Percentiles rank a stretch among this genome's conserved stretches.
phyloP scores from a whole-genome alignment of 768 basidiomycete genomes.

The Lactifluus volemus region DNA sequence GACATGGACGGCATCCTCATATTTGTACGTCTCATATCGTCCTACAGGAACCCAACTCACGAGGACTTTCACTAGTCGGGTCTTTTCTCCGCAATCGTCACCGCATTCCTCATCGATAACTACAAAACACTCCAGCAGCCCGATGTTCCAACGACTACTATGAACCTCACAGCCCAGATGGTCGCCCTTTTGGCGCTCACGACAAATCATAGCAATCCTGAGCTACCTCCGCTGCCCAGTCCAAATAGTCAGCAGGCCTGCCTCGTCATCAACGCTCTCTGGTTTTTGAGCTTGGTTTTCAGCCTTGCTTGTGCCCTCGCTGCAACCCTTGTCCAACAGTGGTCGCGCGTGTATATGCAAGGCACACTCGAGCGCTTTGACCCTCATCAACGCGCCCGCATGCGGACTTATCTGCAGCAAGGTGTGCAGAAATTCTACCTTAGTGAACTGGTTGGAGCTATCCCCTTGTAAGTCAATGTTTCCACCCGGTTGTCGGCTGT shows the following conservation, averaged over 20 bases:
- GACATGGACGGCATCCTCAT: conserved; percentile 20
- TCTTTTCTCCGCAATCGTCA: conserved; percentile 16
- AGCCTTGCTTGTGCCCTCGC: conserved; percentile 11
- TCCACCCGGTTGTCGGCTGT: neutral
- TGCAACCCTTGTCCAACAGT: conserved; percentile 18
- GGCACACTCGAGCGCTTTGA: conserved; percentile 3
- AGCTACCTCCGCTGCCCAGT: neutral
- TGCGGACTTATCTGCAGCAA: conserved; percentile 10
- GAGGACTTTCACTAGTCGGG: conserved; percentile 4
- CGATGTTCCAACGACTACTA: neutral
- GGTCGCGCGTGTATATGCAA: conserved; percentile 17
- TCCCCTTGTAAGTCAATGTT: conserved; percentile 2
- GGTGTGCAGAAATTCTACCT: conserved; percentile 12
- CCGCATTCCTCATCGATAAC: conserved; percentile 13
- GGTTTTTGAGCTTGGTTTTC: conserved; percentile 17
- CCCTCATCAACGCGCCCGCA: conserved; percentile 6
- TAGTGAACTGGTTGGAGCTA: conserved; percentile 2
- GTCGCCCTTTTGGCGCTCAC: neutral
- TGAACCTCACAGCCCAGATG: neutral
- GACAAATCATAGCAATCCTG: neutral
- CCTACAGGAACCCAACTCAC: neutral
- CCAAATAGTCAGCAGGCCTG: neutral
- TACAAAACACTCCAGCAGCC: conserved; percentile 11
- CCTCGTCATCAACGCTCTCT: conserved; percentile 13
- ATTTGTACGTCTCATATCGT: conserved; percentile 7